Evolutionary conservation across 1,284 basidiomycete genomes (phyloP), one percentile per base, ranked within the genome.

Genomic region (Chalciporus sp.): DNA sequence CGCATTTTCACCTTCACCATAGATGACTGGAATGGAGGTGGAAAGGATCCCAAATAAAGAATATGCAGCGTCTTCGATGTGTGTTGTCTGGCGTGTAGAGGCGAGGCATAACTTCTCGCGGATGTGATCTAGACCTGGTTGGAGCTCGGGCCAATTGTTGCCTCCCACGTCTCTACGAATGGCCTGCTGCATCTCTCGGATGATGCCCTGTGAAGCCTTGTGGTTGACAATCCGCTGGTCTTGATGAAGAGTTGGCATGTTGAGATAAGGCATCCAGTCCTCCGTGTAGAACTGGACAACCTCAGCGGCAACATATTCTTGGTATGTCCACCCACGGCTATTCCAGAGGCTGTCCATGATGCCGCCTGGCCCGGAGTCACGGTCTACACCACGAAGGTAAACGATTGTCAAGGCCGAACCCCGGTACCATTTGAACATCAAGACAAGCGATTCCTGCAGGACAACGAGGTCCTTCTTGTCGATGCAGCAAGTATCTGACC

Each of bases 261-360:
- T 33, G 8, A 55, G 3, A 12, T 55, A 55, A 1, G 19, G 47
- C 0, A 27, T 37, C 49, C 49, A 51, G 9, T 51, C 46, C 10
- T 50, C 35, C 16, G 16, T 17, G n/a, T 37, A 37, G 35, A 37
- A 37, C 29, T 40, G 41, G 17, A 56, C 39, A 1, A 35, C 35
- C 16, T 41, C 44, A 7, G 53, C 39, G 7, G 60, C 58, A 19
- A 56, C 29, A 12, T 59, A 46, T 35, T 50, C 58, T 44, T 52
- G 57, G 4, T 53, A 50, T 4, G 53, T 59, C 58, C 58, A 60
- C 2, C 49, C 60, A 2, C 58, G 45, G 19, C 27, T 50, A 29
- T 37, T 42, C 54, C 54, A 55, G 12, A 5, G 19, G 37, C 49
- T 48, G 16, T 20, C 14, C 14, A 19, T 7, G 1, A 58, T 51